phyloP scores from a whole-genome alignment of 2,329 filamentous ascomycete species.

The Macrophomina phaseolina region DNA sequence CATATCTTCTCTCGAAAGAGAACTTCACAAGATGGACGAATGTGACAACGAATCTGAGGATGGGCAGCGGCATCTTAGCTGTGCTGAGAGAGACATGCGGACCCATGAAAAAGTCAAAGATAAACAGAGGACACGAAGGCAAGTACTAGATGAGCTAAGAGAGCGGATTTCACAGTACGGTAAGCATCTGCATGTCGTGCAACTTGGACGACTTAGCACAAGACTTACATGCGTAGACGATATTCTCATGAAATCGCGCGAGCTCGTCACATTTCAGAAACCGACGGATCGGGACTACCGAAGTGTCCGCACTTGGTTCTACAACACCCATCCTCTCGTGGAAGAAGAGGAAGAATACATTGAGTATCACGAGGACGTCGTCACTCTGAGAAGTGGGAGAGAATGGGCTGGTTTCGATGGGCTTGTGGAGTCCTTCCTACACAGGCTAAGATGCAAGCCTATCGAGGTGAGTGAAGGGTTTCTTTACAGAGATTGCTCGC shows the following conservation, averaged over 20 bases:
- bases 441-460: slow-evolving; percentile 32
- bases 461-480: background rate
- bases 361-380: slow-evolving; percentile 42
- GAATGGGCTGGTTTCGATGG: slow-evolving; percentile 47
- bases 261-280: slow-evolving; percentile 40
- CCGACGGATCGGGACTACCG: slow-evolving; percentile 42
- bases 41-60: background rate
- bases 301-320: slow-evolving; percentile 41
- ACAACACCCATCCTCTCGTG: slow-evolving; percentile 35
- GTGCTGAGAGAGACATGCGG: background rate
- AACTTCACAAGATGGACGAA: background rate
- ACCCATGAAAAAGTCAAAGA: background rate
- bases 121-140: background rate
- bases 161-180: too few species aligned
- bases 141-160: too few species aligned
- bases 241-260: slow-evolving; percentile 40
- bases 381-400: slow-evolving; percentile 41
- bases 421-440: slow-evolving; percentile 36
- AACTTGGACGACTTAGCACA: background rate
- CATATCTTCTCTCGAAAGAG: background rate
- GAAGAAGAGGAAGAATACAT: slow-evolving; percentile 37
- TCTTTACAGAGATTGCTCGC: background rate
- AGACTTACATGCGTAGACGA: slow-evolving; percentile 35
- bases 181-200: too few species aligned
- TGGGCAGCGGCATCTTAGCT: too few species aligned